These are phyloP conservation scores for Sarcodon aspratus DNA, from an alignment of 768 basidiomycete species.

Conservation along the genomic window DNA sequence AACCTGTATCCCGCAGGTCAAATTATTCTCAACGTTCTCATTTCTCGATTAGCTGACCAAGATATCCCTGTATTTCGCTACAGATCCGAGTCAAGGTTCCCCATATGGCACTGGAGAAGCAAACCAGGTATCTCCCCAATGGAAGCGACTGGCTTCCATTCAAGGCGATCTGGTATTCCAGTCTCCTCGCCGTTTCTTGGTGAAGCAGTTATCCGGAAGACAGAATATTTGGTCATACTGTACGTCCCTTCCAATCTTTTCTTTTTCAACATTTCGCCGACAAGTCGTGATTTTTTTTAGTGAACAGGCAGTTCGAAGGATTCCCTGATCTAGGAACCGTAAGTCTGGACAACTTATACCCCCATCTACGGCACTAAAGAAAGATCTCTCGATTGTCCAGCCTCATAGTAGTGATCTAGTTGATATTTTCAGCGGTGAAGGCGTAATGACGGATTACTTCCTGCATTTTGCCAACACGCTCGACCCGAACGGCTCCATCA, in stretches of 20 bases:
- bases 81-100: conserved; percentile 31
- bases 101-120: conserved; percentile 36
- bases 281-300: conserved; percentile 14
- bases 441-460: conserved; percentile 16
- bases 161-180: conserved; percentile 41
- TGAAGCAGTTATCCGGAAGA: conserved; percentile 24
- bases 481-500: conserved; percentile 14
- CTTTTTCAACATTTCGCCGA: too few species aligned
- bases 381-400: neutral
- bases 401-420: conserved; percentile 13
- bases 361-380: neutral
- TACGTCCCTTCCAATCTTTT: conserved; percentile 10
- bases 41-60: neutral
- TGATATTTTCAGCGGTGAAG: conserved; percentile 9
- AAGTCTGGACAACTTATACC: conserved; percentile 8
- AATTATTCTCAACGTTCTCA: neutral
- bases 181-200: conserved; percentile 34
- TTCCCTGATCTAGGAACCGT: conserved; percentile 33
- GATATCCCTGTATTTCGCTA: conserved; percentile 20
- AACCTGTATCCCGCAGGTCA: conserved; percentile 10
- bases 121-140: conserved; percentile 38
- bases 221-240: conserved; percentile 32
- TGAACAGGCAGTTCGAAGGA: conserved; percentile 33
- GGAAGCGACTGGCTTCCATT: conserved; percentile 38
- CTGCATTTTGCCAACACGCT: conserved; percentile 18